A percentile compares a stretch with the other conserved stretches of the same genome.
Conservation (phyloP, 805 yeast genomes). For the Monosporozyma aerobia region DNA sequence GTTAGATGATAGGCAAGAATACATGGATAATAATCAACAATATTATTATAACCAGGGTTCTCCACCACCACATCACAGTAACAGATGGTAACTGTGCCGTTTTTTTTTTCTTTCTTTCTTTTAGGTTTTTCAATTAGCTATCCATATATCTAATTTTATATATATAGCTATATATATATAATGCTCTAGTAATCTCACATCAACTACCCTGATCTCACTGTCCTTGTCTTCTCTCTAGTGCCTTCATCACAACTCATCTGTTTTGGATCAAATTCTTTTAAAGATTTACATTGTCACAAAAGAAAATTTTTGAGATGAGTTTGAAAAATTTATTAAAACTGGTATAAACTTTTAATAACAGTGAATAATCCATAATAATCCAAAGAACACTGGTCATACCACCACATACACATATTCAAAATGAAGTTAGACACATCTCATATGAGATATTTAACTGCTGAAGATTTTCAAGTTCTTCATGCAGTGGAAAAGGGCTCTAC, state of each 20-base stretch:
- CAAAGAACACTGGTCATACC: not conserved
- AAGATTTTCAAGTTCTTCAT: slow-evolving; percentile 80
- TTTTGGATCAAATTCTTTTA: not conserved
- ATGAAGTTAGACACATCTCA: slow-evolving; percentile 92
- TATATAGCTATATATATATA: not conserved
- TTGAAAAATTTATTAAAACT: not conserved
- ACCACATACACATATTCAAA: slow-evolving; percentile 6
- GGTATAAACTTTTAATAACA: not conserved
- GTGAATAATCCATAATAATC: not conserved
- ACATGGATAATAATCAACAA: not conserved
- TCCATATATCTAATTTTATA: not conserved
- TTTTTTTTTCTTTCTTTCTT: not conserved
- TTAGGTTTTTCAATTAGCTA: not conserved
- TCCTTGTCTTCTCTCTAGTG: not conserved
- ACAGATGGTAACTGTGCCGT: not conserved
- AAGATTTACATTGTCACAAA: not conserved
- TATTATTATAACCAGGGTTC: not conserved
- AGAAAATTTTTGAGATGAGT: slow-evolving; percentile 1
- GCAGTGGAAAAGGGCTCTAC: slow-evolving; percentile 88
- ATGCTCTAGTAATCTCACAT: not conserved
- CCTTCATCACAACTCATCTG: not conserved
- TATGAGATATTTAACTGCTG: slow-evolving; percentile 85
- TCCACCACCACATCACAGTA: not conserved
- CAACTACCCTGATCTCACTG: not conserved
- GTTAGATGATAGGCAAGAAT: slow-evolving; percentile 9